phyloP scores from a whole-genome alignment of 352 stramenopile genomes.

The Pythium aristosporum region DNA sequence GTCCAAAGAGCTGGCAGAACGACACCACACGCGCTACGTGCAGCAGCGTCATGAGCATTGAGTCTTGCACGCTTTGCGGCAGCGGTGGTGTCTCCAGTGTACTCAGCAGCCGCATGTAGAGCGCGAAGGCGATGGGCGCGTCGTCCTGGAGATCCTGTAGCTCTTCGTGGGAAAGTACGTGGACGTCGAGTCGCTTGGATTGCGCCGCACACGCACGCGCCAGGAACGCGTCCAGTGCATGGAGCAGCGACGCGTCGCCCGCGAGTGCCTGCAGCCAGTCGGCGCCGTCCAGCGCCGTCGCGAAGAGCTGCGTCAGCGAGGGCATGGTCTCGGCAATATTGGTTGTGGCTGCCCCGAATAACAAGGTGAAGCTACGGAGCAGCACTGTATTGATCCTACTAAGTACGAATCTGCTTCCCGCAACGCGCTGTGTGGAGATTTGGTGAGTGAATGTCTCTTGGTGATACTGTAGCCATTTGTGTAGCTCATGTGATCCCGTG shows the following conservation, averaged over 20 bases:
- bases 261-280: slow-evolving; percentile 22
- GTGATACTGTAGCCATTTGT: slow-evolving; percentile 7
- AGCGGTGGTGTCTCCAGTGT: slow-evolving; percentile 4
- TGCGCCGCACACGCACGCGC: slow-evolving; percentile 17
- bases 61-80: not conserved
- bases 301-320: slow-evolving; percentile 11
- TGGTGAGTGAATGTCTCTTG: slow-evolving; percentile 7
- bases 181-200: slow-evolving; percentile 12
- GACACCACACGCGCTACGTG: slow-evolving; percentile 53
- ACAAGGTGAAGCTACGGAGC: not conserved
- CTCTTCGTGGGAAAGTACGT: slow-evolving; percentile 8
- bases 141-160: slow-evolving; percentile 11
- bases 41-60: slow-evolving; percentile 35
- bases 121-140: slow-evolving; percentile 29
- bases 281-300: slow-evolving; percentile 11
- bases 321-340: slow-evolving; percentile 4
- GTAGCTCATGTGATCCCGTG: not conserved
- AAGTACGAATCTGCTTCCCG: slow-evolving; percentile 28
- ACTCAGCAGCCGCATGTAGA: slow-evolving; percentile 36
- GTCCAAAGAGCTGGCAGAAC: slow-evolving; percentile 55
- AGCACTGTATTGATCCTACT: slow-evolving; percentile 9
- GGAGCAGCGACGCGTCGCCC: slow-evolving; percentile 13
- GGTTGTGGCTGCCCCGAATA: not conserved
- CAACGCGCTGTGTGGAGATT: slow-evolving; percentile 21
- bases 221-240: slow-evolving; percentile 34